phyloP scores from a whole-genome alignment of 257 asterid genomes.

The Schizonepeta tenuifolia region DNA sequence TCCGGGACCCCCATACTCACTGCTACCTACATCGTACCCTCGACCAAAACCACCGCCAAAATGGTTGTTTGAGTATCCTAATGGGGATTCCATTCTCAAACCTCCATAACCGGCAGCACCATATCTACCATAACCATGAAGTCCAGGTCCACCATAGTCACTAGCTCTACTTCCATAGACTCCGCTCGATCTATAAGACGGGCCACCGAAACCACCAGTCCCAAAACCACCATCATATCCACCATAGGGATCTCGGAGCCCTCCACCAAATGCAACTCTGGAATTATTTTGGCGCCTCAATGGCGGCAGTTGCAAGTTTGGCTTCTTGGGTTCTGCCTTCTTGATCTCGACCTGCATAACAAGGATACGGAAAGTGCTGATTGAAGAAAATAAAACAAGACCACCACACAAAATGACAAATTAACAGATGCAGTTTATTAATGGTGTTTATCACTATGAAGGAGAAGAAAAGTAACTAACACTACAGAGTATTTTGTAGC shows the following conservation, averaged over 20 bases:
- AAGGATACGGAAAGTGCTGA: neutral
- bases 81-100: conserved; percentile 43
- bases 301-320: conserved; percentile 47
- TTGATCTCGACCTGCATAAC: conserved; percentile 60
- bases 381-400: neutral
- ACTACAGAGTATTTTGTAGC: neutral
- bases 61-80: conserved; percentile 42
- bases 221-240: conserved; percentile 47
- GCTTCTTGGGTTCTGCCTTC: conserved; percentile 71
- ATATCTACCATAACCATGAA: conserved; percentile 47
- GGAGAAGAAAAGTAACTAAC: conserved; percentile 2
- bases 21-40: conserved; percentile 49
- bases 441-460: neutral
- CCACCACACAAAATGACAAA: neutral
- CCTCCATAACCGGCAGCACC: conserved; percentile 49
- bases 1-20: conserved; percentile 42
- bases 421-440: neutral
- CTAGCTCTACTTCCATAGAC: conserved; percentile 49
- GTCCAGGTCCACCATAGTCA: conserved; percentile 48
- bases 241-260: conserved; percentile 48
- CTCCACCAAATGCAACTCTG: conserved; percentile 46
- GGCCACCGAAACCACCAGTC: conserved; percentile 39
- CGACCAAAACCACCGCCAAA: conserved; percentile 52
- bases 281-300: conserved; percentile 43
- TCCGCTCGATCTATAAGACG: conserved; percentile 47